Evolutionary conservation across 2,329 filamentous ascomycete genomes (phyloP).

Genomic region (Colletotrichum filicis): DNA sequence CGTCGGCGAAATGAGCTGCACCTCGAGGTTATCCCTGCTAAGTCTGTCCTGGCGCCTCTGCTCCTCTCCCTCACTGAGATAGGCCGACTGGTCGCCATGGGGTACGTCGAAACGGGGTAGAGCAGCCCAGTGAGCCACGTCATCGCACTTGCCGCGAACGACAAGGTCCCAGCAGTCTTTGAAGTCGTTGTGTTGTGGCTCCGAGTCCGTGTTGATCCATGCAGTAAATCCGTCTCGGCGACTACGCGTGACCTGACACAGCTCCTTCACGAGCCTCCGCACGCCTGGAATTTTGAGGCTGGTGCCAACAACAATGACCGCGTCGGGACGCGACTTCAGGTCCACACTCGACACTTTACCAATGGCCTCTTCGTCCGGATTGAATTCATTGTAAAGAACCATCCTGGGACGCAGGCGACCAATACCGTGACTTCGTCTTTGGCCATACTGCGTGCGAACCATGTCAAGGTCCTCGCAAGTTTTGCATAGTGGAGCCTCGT

Average conservation of each 20-base stretch:
- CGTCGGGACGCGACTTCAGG: constrained; percentile 86
- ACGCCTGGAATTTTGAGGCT: constrained; percentile 96
- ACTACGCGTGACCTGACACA: constrained; percentile 87
- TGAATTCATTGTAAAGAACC: constrained; percentile 97
- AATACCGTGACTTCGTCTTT: constrained; percentile 93
- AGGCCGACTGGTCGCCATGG: constrained; percentile 60
- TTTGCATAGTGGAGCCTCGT: constrained; percentile 82
- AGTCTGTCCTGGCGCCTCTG: constrained; percentile 49
- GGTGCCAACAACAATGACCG: constrained; percentile 93
- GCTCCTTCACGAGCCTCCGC: constrained; percentile 86
- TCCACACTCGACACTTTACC: constrained; percentile 90
- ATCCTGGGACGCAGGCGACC: constrained; percentile 91
- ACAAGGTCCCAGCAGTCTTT: constrained; percentile 95
- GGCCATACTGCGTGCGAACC: constrained; percentile 78
- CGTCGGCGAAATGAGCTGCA: constrained; percentile 48
- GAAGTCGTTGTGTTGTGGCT: constrained; percentile 84
- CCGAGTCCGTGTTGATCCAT: constrained; percentile 93
- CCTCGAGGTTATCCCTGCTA: constrained; percentile 51
- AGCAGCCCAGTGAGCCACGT: constrained; percentile 80
- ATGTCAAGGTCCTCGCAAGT: constrained; percentile 80
- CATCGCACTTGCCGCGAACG: constrained; percentile 87
- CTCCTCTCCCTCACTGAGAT: constrained; percentile 56
- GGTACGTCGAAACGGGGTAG: constrained; percentile 70
- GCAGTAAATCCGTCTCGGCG: constrained; percentile 87
- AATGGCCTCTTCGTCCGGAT: constrained; percentile 96